Evolutionary conservation across 2,329 filamentous ascomycete species (phyloP), one percentile per base, ranked within the genome.

Genomic region (Diaporthe ampelina): DNA sequence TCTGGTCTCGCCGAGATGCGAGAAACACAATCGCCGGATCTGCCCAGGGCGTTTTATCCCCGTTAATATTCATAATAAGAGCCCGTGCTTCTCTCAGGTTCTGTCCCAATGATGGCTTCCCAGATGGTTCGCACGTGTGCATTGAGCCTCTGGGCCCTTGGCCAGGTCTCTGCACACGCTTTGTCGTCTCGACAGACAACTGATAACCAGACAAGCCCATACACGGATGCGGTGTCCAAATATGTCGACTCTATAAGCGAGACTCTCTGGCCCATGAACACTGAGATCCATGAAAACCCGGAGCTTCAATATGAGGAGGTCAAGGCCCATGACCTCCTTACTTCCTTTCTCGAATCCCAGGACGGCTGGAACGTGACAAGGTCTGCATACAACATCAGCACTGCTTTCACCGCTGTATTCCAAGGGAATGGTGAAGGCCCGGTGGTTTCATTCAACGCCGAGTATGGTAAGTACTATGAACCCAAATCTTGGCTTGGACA

Each of bases 271-370:
- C 59, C 59, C 10, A 63, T 48, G 5, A 63, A 63, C 59, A 63
- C 59, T 13, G 59, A 78, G 15, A 80, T 86, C 54, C 83, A 85
- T 75, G 76, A 78, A 7, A 83, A 89, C 73, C 88, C 89, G 0
- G 89, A 91, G 77, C 81, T 87, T 0, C 85, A 83, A 3, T 90
- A 86, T 77, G 78, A 89, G 69, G 89, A 91, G 76, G 80, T 85
- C 78, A 63, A 32, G 40, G 59, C 59, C 32, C 59, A 63, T n/a
- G 26, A 63, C 40, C 59, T 63, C 3, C 59, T 54, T 83, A 82
- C 10, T 85, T 91, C 63, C 84, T 84, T 21, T 75, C 80, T 9
- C 83, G 86, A 52, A 81, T 90, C 0, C 82, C 85, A 56, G 76
- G 78, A 1, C 5, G 88, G 86, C 0, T 88, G 87, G 76, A 74